phyloP scores from a whole-genome alignment of 1,284 basidiomycete species.

The Trametes versicolor region DNA sequence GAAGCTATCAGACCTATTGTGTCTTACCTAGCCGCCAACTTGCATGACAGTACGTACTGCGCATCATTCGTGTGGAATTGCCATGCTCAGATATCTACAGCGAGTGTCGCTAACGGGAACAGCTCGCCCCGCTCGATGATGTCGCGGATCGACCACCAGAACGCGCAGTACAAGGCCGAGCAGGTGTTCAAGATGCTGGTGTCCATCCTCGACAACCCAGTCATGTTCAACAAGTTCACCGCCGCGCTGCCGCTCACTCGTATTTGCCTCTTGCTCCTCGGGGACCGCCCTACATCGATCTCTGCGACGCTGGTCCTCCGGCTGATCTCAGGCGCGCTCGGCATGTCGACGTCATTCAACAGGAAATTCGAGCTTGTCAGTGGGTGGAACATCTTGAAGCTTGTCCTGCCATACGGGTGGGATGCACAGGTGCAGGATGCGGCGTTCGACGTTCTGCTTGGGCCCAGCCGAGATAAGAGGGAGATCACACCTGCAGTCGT shows the following conservation, averaged over 20 bases:
- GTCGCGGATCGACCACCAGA: constrained; percentile 60
- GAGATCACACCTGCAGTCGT: constrained; percentile 49
- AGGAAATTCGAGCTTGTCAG: constrained; percentile 80
- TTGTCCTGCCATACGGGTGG: constrained; percentile 74
- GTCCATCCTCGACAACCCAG: constrained; percentile 61
- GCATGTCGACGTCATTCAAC: constrained; percentile 64
- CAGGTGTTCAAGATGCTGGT: constrained; percentile 69
- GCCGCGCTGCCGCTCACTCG: constrained; percentile 77
- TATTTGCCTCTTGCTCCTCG: constrained; percentile 77
- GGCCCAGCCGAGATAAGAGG: constrained; percentile 43
- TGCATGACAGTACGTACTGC: constrained; percentile 71
- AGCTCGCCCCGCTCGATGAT: constrained; percentile 65
- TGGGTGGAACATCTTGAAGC: constrained; percentile 77
- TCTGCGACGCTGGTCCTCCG: constrained; percentile 69
- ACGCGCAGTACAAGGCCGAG: constrained; percentile 65
- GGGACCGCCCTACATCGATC: constrained; percentile 68
- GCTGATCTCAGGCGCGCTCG: constrained; percentile 65
- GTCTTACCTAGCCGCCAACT: constrained; percentile 85
- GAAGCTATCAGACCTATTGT: constrained; percentile 86
- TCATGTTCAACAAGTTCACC: constrained; percentile 69
- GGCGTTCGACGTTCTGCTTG: constrained; percentile 73
- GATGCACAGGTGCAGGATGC: constrained; percentile 68
- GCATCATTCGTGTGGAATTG: not conserved
- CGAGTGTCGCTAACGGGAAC: constrained; percentile 43
- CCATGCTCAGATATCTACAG: constrained; percentile 25